Base-by-base conservation (phyloP, 371 early-diverging fungal species). In the Rhizopus delemar region DNA sequence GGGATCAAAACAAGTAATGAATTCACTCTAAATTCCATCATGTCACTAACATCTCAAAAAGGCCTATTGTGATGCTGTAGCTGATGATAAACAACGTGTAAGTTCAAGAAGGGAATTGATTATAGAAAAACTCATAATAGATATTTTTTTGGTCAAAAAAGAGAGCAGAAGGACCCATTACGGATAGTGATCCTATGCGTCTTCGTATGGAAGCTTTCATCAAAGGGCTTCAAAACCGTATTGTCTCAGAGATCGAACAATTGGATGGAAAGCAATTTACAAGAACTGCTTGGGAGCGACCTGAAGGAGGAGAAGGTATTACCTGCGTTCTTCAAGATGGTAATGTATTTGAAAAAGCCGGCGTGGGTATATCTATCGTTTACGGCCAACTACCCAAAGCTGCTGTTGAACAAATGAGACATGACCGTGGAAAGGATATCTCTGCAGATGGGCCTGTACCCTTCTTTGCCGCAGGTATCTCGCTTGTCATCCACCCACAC, bases 341-440 rank as follows among this genome's bases (percentile, higher is more conserved):
- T 49, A 85, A 85, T 45, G 92, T 92, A 7, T 92, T 94, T 75
- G 95, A 95, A 64, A 95, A 97, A 82, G 98, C 95, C 3, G 98
- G 96, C 15, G 97, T 96, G 7, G 89, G 84, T 34, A 82, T 93
- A 41, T 88, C 89, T 12, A 74, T 90, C 28, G 88, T 93, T 2
- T 79, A 88, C 52, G 91, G 93, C n/a, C 81, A 84, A 57, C 71
- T 93, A 35, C 85, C 92, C 3, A 73, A 77, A 5, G 86, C 86
- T 1, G 90, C 90, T 36, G 84, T 87, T 9, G 75, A 78, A 29
- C 90, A 91, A 56, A 93, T 93, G 93, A 80, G 88, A 9, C 81
- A 87, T 38, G 83, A 86, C 39, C 73, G 83, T 22, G 83, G 83
- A 12, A 71, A 76, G 46, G 71, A 71, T 12, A 77, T 78, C 11